phyloP scores from a whole-genome alignment of 768 basidiomycete genomes.

The Tricholoma furcatifolium region DNA sequence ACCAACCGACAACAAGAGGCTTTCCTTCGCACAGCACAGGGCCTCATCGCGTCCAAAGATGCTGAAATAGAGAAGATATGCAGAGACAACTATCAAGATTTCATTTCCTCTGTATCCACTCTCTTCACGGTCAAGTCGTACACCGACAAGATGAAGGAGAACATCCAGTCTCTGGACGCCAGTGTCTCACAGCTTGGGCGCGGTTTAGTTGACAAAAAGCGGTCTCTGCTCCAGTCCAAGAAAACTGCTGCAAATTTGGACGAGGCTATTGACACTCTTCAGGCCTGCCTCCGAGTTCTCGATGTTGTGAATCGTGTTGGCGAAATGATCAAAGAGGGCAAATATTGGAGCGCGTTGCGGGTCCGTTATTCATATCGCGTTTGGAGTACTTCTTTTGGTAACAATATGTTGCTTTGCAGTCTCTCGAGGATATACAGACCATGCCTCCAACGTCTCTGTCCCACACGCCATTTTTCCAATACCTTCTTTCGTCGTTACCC shows the following conservation, averaged over 20 bases:
- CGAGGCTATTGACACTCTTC: conserved; percentile 93
- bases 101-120: conserved; percentile 95
- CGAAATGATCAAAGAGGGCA: conserved; percentile 89
- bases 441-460: conserved; percentile 88
- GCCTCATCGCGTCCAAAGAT: conserved; percentile 93
- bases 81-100: conserved; percentile 96
- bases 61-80: conserved; percentile 96
- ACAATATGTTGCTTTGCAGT: conserved; percentile 49
- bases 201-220: conserved; percentile 92
- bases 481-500: conserved; percentile 88
- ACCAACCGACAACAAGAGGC: conserved; percentile 84
- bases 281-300: conserved; percentile 87
- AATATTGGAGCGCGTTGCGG: conserved; percentile 95
- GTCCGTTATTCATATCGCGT: conserved; percentile 54
- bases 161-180: conserved; percentile 84
- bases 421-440: conserved; percentile 91
- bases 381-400: conserved; percentile 30
- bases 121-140: conserved; percentile 95
- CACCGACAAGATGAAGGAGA: conserved; percentile 90
- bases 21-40: conserved; percentile 82
- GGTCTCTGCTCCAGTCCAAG: conserved; percentile 81
- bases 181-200: conserved; percentile 88
- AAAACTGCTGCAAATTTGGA: conserved; percentile 94
- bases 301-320: conserved; percentile 92
- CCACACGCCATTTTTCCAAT: conserved; percentile 90